Conservation (phyloP, 2,329 filamentous ascomycete genomes). For the Aspergillus caelatus region DNA sequence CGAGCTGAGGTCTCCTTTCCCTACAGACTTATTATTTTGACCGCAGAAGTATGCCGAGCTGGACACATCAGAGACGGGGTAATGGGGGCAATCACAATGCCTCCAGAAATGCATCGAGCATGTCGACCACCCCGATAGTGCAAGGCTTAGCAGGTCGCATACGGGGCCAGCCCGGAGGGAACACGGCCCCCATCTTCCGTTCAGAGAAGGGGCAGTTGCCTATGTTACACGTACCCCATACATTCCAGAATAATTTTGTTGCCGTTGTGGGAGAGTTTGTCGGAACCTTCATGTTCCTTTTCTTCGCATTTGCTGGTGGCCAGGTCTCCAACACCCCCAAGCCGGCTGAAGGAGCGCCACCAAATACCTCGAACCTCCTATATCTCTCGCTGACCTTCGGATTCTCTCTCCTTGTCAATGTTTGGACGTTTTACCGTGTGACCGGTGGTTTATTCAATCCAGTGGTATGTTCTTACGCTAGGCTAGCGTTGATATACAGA, state of each 20-base stretch:
- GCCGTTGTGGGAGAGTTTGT: slow-evolving; percentile 55
- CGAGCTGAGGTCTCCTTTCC: background rate
- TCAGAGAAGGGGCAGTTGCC: slow-evolving; percentile 27
- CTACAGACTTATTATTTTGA: background rate
- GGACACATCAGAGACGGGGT: background rate
- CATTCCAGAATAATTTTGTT: slow-evolving; percentile 50
- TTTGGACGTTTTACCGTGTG: slow-evolving; percentile 58
- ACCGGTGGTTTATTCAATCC: slow-evolving; percentile 58
- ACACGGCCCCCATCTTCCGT: background rate
- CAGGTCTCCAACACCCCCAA: slow-evolving; percentile 49
- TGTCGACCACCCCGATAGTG: background rate
- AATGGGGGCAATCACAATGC: background rate
- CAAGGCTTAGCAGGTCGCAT: background rate
- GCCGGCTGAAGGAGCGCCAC: slow-evolving; percentile 33
- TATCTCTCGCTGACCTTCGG: slow-evolving; percentile 51
- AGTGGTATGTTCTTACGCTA: slow-evolving; percentile 32
- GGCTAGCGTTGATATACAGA: background rate
- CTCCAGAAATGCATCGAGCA: background rate
- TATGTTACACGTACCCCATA: slow-evolving; percentile 39
- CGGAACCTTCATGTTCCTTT: slow-evolving; percentile 56
- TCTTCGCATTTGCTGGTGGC: slow-evolving; percentile 51
- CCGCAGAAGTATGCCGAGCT: background rate
- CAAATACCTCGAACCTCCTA: slow-evolving; percentile 41
- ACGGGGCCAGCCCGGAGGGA: background rate
- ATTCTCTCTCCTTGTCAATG: slow-evolving; percentile 54